A percentile compares a stretch with the other conserved stretches of the same genome.
Conservation (phyloP, 192 early-diverging fungal genomes). For the Coemansia brasiliensis region DNA sequence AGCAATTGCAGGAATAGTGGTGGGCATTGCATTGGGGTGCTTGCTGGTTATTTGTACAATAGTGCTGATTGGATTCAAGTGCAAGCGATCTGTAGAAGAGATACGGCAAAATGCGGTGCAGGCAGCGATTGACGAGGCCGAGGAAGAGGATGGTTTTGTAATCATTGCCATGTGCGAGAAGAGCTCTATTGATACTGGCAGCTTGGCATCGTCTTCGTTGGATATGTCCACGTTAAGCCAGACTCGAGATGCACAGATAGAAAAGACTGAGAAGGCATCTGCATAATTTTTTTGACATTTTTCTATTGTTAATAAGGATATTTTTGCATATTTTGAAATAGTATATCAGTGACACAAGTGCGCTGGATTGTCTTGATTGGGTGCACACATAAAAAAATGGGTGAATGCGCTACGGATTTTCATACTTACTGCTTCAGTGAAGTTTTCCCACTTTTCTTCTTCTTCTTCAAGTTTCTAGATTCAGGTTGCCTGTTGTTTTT, state of each 20-base stretch:
- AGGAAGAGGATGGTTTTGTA: conserved; percentile 1
- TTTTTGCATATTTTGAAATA: background rate
- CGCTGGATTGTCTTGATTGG: too few species aligned
- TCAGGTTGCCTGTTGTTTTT: conserved; percentile 3
- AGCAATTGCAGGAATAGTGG: background rate
- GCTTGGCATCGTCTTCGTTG: background rate
- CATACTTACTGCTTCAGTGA: too few species aligned
- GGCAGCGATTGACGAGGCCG: background rate
- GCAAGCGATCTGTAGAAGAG: background rate
- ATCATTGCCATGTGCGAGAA: conserved; percentile 1
- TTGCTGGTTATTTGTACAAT: background rate
- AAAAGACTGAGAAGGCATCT: background rate
- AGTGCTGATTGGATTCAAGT: background rate
- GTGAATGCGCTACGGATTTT: too few species aligned
- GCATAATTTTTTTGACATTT: background rate
- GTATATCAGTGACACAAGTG: too few species aligned
- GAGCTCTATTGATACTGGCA: background rate
- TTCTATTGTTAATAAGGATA: background rate
- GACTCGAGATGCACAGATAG: background rate
- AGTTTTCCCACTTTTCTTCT: background rate
- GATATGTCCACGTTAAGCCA: background rate
- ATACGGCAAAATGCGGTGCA: background rate
- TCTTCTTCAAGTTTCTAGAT: background rate
- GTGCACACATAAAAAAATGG: too few species aligned
- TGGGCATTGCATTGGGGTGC: background rate